These are phyloP conservation scores for Cladosporium sp. DNA, from an alignment of 2,329 filamentous ascomycete genomes.

Conservation along the genomic window DNA sequence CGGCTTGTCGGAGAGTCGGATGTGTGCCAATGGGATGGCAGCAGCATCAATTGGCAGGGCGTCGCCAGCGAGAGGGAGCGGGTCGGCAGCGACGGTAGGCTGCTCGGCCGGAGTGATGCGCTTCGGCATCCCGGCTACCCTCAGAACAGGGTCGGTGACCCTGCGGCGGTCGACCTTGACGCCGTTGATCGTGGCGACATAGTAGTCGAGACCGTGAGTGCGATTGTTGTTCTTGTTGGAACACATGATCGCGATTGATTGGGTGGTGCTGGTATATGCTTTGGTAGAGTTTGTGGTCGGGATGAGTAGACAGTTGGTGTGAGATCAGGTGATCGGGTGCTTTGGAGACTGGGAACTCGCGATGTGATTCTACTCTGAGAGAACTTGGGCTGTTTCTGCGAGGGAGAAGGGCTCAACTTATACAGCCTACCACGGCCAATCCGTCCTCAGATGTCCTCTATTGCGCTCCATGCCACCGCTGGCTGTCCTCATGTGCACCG, in stretches of 20 bases:
- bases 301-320: background rate
- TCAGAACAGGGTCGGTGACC: conserved; percentile 1
- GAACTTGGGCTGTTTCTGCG: background rate
- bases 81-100: background rate
- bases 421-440: background rate
- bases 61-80: background rate
- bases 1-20: background rate
- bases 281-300: conserved; percentile 1
- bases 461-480: background rate
- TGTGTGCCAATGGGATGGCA: background rate
- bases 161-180: background rate
- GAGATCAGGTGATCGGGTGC: background rate
- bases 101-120: background rate
- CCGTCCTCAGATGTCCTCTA: background rate
- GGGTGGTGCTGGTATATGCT: background rate
- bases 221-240: conserved; percentile 11
- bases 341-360: background rate
- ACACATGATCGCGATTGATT: background rate
- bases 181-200: background rate
- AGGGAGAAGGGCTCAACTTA: background rate
- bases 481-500: background rate
- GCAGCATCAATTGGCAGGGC: background rate
- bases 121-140: background rate
- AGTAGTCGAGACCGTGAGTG: background rate
- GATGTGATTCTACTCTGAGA: background rate